Conservation (phyloP, 169 alveolate species). For the Fabrea salina region DNA sequence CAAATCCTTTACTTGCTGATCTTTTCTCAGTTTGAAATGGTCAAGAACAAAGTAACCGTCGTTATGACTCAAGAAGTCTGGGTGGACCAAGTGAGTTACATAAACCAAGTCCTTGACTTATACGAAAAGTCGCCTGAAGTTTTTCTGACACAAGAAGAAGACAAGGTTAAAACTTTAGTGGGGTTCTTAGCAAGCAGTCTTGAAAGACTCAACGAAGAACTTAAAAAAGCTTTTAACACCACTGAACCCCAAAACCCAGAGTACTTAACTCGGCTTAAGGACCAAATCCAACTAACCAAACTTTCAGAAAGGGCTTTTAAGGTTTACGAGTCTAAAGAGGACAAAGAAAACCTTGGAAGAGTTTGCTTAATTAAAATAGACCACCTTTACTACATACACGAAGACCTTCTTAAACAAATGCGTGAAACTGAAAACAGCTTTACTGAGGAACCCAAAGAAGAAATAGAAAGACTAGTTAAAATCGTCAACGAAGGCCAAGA, state of each 20-base stretch:
- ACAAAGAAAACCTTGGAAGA: background rate
- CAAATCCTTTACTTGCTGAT: background rate
- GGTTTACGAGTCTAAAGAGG: background rate
- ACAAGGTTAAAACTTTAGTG: background rate
- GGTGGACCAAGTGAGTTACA: constrained; percentile 33
- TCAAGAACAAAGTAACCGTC: background rate
- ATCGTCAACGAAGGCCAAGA: constrained; percentile 46
- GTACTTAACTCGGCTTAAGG: constrained; percentile 13
- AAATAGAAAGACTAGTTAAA: constrained; percentile 32
- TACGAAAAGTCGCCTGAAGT: background rate
- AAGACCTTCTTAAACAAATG: constrained; percentile 5
- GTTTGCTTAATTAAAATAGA: background rate
- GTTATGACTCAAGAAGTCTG: constrained; percentile 29
- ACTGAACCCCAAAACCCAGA: background rate
- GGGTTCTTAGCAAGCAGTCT: background rate
- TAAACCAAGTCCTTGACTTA: background rate
- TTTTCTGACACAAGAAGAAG: background rate
- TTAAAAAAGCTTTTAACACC: background rate
- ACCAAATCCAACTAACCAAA: background rate
- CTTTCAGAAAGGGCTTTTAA: background rate
- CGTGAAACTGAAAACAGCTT: background rate
- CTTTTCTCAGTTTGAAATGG: background rate
- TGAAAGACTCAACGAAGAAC: background rate
- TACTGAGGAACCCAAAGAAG: background rate
- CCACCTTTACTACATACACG: constrained; percentile 1